Evolutionary conservation across 352 stramenopile species (phyloP), one percentile per base, ranked within the genome.

Genomic region (Phytophthora idaei): DNA sequence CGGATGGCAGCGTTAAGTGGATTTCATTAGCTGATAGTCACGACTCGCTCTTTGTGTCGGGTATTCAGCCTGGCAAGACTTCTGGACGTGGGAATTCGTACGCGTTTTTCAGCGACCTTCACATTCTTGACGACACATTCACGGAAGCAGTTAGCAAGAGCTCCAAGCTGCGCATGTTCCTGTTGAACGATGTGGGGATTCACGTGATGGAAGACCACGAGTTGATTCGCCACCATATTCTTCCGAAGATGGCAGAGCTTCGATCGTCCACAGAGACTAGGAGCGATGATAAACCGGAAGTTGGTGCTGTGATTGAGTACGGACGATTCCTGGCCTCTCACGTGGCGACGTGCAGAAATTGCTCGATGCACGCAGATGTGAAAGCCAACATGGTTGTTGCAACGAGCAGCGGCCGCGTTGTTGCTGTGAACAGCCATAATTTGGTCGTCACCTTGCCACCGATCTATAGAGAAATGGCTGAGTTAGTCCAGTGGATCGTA

Each of bases 181-280:
- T 93, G 61, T 57, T 81, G 29, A 72, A 77, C 2, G 67, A 89
- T 7, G 67, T 87, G 14, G 80, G 86, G 3, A 50, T 94, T 34
- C 86, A 87, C 57, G 74, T 82, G 21, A 76, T 92, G 50, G 69
- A 84, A 52, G 83, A 90, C 56, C 85, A 92, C 32, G 80, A 94
- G n/a, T 55, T 94, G 25, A 88, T 92, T 29, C 60, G 57, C 0
- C 85, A 88, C 46, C 74, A 93, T 46, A 72, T 94, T 4, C 32
- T 93, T 0, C 83, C 84, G 0, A 71, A 78, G 49, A 75, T 92
- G 55, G 32, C 65, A 8, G 29, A 36, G 12, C 37, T 75, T 17
- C 53, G 61, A 14, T 57, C 36, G 6, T 15, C 60, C 17, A 25
- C 21, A 12, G 51, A 56, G 1, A 17, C 41, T 12, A 34, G 7